A percentile compares a stretch with the other conserved stretches of the same genome.
phyloP scores from a whole-genome alignment of 192 early-diverging fungal genomes.

The Coemansia javaensis region DNA sequence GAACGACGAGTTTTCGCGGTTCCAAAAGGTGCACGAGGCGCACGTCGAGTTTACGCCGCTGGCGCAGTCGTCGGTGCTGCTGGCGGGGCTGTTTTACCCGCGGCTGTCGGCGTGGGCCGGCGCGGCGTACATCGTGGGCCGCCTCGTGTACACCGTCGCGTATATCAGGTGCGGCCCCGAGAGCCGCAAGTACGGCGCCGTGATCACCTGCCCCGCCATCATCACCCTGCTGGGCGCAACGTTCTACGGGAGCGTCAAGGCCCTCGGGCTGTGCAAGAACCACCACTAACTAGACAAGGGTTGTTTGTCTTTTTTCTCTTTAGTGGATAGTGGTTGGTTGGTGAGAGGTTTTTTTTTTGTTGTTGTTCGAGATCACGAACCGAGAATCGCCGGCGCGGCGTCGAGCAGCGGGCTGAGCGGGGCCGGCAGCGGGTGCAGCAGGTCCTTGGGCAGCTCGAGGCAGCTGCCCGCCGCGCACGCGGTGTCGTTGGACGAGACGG shows the following conservation, averaged over 20 bases:
- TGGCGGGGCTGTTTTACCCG: slow-evolving; percentile 49
- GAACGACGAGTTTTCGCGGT: slow-evolving; percentile 40
- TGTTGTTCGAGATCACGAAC: too few species aligned
- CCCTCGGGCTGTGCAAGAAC: slow-evolving; percentile 25
- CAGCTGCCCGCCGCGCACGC: slow-evolving; percentile 30
- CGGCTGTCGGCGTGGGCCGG: slow-evolving; percentile 40
- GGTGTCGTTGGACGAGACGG: slow-evolving; percentile 42
- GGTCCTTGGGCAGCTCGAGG: slow-evolving; percentile 22
- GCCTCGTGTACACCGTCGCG: slow-evolving; percentile 40
- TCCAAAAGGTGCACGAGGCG: slow-evolving; percentile 46
- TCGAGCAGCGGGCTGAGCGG: too few species aligned
- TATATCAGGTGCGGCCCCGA: slow-evolving; percentile 38
- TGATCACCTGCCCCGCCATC: slow-evolving; percentile 33
- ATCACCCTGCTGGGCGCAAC: slow-evolving; percentile 37
- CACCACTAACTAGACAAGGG: too few species aligned
- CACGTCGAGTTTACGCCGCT: slow-evolving; percentile 46
- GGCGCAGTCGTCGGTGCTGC: slow-evolving; percentile 40
- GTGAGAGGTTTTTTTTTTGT: not conserved
- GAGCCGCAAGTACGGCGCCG: slow-evolving; percentile 36
- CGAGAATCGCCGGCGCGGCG: too few species aligned
- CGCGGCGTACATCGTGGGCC: slow-evolving; percentile 44
- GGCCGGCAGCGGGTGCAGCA: slow-evolving; percentile 1
- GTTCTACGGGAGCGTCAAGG: slow-evolving; percentile 47
- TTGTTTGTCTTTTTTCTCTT: not conserved
- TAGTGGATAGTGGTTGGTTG: too few species aligned